These are phyloP conservation scores for Wallacemonas sp. DNA, from an alignment of 208 protist species.

Conservation along the genomic window DNA sequence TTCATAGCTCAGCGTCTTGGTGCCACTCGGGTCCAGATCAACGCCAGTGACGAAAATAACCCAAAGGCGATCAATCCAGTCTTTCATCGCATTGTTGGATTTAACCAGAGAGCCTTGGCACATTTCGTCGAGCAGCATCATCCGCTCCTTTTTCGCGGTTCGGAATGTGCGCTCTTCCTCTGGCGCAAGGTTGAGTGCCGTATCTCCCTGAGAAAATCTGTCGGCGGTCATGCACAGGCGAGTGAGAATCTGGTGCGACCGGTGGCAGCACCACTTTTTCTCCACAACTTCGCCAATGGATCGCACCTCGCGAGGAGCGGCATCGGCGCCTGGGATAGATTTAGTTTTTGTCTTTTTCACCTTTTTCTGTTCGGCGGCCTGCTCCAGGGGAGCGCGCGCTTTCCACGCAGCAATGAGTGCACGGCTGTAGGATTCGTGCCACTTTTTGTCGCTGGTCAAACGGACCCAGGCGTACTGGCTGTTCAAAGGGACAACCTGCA, in stretches of 20 bases:
- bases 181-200: constrained; percentile 39
- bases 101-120: constrained; percentile 29
- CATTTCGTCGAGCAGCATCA: constrained; percentile 43
- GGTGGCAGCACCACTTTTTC: constrained; percentile 63
- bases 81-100: constrained; percentile 37
- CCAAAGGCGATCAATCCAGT: constrained; percentile 68
- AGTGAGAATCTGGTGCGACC: constrained; percentile 69
- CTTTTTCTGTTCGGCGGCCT: constrained; percentile 4
- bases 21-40: constrained; percentile 49
- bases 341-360: constrained; percentile 21
- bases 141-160: constrained; percentile 45
- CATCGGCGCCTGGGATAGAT: neutral
- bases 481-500: constrained; percentile 40
- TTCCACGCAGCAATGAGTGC: constrained; percentile 44
- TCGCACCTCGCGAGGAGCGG: constrained; percentile 16
- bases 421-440: constrained; percentile 41
- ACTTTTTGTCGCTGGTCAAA: constrained; percentile 52
- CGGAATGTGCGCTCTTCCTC: constrained; percentile 57
- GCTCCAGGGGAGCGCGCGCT: constrained; percentile 24
- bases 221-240: constrained; percentile 56
- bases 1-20: constrained; percentile 63
- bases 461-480: constrained; percentile 65
- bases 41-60: constrained; percentile 62
- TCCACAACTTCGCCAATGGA: constrained; percentile 62
- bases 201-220: constrained; percentile 44